A percentile compares a stretch with the other conserved stretches of the same genome.
These are phyloP conservation scores for Clavaria fumosa DNA, from an alignment of 768 basidiomycete genomes.

Conservation along the genomic window DNA sequence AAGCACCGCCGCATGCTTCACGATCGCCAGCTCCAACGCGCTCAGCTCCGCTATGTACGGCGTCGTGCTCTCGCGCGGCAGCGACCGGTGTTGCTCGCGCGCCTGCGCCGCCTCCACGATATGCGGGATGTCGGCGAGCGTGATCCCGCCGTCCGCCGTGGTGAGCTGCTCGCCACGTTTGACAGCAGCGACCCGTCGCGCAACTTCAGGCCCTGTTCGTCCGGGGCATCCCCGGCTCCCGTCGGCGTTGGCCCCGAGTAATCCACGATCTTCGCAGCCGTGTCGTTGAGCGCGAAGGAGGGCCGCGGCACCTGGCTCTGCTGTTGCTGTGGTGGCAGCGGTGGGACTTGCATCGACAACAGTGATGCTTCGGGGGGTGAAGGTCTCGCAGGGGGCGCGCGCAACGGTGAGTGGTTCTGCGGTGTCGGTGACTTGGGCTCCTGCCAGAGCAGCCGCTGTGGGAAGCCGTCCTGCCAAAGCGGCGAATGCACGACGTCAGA, in stretches of 20 bases:
- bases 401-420: conserved; percentile 19
- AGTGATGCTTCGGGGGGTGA: conserved; percentile 16
- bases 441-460: conserved; percentile 22
- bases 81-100: conserved; percentile 70
- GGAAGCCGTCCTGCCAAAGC: conserved; percentile 27
- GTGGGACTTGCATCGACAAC: too few species aligned
- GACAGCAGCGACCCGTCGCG: too few species aligned
- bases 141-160: conserved; percentile 63
- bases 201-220: too few species aligned
- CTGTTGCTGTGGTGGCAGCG: too few species aligned
- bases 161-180: conserved; percentile 26
- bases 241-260: conserved; percentile 64
- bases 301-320: conserved; percentile 46
- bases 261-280: conserved; percentile 80
- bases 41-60: conserved; percentile 77
- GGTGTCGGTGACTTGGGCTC: conserved; percentile 20
- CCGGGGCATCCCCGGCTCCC: conserved; percentile 24
- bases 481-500: conserved; percentile 39
- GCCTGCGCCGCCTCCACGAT: conserved; percentile 87
- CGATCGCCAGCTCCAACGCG: conserved; percentile 72
- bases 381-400: conserved; percentile 16
- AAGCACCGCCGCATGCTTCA: conserved; percentile 83
- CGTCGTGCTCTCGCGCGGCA: conserved; percentile 61
- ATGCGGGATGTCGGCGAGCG: conserved; percentile 88
- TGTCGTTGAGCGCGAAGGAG: conserved; percentile 61